Conservation (phyloP, 805 yeast genomes). For the Teunomyces aglyptinius region DNA sequence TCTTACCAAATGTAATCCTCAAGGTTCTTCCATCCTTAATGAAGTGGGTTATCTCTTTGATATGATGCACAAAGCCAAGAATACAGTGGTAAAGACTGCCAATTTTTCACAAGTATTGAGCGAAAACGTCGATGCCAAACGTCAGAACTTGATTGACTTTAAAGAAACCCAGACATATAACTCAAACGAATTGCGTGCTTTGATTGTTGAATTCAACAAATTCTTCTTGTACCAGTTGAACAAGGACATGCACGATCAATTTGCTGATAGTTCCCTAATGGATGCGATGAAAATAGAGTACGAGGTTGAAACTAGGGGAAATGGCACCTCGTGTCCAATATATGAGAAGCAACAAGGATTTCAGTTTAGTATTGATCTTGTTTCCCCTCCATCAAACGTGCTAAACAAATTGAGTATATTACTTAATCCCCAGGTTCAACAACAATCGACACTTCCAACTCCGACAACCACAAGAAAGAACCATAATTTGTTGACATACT, state of each 20-base stretch:
- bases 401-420: slow-evolving; percentile 21
- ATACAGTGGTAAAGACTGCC: slow-evolving; percentile 68
- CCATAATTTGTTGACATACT: slow-evolving; percentile 41
- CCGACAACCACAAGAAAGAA: slow-evolving; percentile 14
- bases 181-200: slow-evolving; percentile 41
- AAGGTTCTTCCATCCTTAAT: slow-evolving; percentile 57
- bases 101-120: slow-evolving; percentile 58
- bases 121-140: slow-evolving; percentile 45
- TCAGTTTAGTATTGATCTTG: slow-evolving; percentile 44
- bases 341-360: slow-evolving; percentile 32
- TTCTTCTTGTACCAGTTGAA: slow-evolving; percentile 55
- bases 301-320: slow-evolving; percentile 41
- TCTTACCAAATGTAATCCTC: slow-evolving; percentile 26
- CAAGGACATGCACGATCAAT: slow-evolving; percentile 45
- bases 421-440: slow-evolving; percentile 12
- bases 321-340: slow-evolving; percentile 33
- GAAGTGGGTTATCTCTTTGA: slow-evolving; percentile 90
- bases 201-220: slow-evolving; percentile 55
- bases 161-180: slow-evolving; percentile 47
- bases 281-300: slow-evolving; percentile 42
- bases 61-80: slow-evolving; percentile 81
- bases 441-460: slow-evolving; percentile 12
- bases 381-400: slow-evolving; percentile 33
- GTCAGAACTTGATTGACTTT: slow-evolving; percentile 51
- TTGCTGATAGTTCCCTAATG: slow-evolving; percentile 20